A percentile compares a stretch with the other conserved stretches of the same genome.
Evolutionary conservation across 805 yeast genomes (phyloP).

Genomic region (Wickerhamomyces chaumierensis): DNA sequence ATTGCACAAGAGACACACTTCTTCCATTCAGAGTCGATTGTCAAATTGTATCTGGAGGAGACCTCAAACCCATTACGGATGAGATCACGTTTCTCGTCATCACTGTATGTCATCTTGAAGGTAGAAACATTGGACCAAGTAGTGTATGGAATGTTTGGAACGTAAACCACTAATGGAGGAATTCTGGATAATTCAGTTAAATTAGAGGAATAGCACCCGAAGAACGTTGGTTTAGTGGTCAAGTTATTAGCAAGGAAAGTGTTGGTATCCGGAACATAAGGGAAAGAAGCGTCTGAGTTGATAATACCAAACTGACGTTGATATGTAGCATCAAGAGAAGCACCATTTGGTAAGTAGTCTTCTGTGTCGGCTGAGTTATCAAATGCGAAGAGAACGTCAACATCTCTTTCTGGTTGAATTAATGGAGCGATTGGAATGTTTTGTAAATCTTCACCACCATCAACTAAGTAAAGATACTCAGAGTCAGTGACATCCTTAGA

Average conservation of each 20-base stretch:
- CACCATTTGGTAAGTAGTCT: constrained; percentile 55
- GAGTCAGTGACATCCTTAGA: constrained; percentile 26
- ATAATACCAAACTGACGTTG: constrained; percentile 42
- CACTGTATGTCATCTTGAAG: constrained; percentile 48
- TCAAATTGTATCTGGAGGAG: constrained; percentile 52
- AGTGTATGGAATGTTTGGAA: constrained; percentile 62
- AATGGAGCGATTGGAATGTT: constrained; percentile 53
- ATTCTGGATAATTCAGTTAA: constrained; percentile 40
- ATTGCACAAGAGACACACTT: constrained; percentile 79
- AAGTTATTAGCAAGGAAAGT: constrained; percentile 51
- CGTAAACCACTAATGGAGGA: constrained; percentile 71
- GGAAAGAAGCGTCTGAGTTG: constrained; percentile 53
- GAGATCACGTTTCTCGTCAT: constrained; percentile 45
- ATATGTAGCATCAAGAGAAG: constrained; percentile 44
- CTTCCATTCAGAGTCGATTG: constrained; percentile 58
- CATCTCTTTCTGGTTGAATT: constrained; percentile 42
- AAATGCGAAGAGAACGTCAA: constrained; percentile 53
- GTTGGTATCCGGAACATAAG: constrained; percentile 63
- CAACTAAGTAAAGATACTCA: constrained; percentile 43
- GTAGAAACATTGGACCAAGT: constrained; percentile 66
- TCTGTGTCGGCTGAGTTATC: constrained; percentile 62
- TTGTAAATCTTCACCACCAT: constrained; percentile 63
- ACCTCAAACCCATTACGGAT: constrained; percentile 68
- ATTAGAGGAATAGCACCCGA: constrained; percentile 68
- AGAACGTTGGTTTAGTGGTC: constrained; percentile 64